These are phyloP conservation scores for Remersonia thermophila DNA, from an alignment of 2,329 filamentous ascomycete genomes.

Conservation along the genomic window DNA sequence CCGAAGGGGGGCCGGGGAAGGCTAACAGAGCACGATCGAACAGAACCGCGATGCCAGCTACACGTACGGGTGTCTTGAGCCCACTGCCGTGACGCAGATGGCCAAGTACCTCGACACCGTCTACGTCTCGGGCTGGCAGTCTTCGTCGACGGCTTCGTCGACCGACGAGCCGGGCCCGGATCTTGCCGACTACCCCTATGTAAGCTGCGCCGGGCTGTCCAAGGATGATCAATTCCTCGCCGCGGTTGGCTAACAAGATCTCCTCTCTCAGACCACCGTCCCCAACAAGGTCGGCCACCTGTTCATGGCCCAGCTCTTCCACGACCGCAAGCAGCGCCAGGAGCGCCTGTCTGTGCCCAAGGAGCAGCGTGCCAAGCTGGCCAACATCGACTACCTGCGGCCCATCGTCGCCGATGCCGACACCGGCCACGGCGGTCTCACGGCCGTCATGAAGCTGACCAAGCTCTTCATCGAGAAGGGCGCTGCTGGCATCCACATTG, in stretches of 20 bases:
- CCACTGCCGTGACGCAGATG: slow-evolving; percentile 99
- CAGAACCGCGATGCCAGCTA: slow-evolving; percentile 77
- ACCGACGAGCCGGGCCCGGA: slow-evolving; percentile 95
- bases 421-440: slow-evolving; percentile 91
- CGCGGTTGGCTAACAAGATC: not conserved
- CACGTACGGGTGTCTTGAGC: slow-evolving; percentile 95
- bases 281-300: slow-evolving; percentile 97
- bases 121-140: slow-evolving; percentile 98
- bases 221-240: too few species aligned
- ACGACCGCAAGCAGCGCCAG: slow-evolving; percentile 97
- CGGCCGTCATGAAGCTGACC: slow-evolving; percentile 98
- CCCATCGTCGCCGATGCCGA: slow-evolving; percentile 96
- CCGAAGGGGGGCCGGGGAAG: not conserved
- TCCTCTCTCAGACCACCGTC: slow-evolving; percentile 65
- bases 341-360: slow-evolving; percentile 73
- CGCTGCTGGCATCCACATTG: slow-evolving; percentile 94
- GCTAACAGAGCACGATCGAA: slow-evolving; percentile 6
- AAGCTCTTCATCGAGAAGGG: slow-evolving; percentile 96
- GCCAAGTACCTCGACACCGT: slow-evolving; percentile 97
- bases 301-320: slow-evolving; percentile 98
- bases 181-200: slow-evolving; percentile 93
- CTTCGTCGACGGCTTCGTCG: slow-evolving; percentile 86
- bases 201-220: slow-evolving; percentile 30
- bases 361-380: slow-evolving; percentile 55
- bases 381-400: slow-evolving; percentile 84